These are phyloP conservation scores for Rhododendron williamsianum DNA, from an alignment of 148 eudicot genomes.

Conservation along the genomic window DNA sequence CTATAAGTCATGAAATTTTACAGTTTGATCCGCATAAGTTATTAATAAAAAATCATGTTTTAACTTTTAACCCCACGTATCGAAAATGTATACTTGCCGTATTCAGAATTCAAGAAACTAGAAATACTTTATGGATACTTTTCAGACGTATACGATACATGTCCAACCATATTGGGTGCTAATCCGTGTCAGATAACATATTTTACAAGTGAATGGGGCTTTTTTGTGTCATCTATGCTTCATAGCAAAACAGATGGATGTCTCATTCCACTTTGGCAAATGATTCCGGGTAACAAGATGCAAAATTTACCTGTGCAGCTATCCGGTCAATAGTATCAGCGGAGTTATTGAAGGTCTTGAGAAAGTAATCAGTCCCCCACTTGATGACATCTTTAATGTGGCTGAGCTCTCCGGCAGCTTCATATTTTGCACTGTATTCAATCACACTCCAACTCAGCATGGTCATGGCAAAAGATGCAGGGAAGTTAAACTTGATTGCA, in stretches of 20 bases:
- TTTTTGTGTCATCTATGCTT: background rate
- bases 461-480: constrained; percentile 80
- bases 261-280: background rate
- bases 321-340: constrained; percentile 63
- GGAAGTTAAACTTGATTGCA: constrained; percentile 93
- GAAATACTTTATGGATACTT: background rate
- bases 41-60: background rate
- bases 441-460: constrained; percentile 99
- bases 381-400: constrained; percentile 86
- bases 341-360: constrained; percentile 82
- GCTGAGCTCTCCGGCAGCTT: constrained; percentile 87
- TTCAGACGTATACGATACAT: background rate
- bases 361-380: constrained; percentile 96
- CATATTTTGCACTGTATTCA: constrained; percentile 86
- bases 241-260: background rate
- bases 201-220: background rate
- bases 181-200: background rate
- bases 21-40: background rate
- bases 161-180: background rate
- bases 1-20: background rate
- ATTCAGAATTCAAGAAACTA: background rate
- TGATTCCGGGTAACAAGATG: background rate
- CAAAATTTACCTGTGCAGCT: constrained; percentile 57
- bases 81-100: background rate
- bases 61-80: background rate